Evolutionary conservation across 345 rosid genomes (phyloP).

Genomic region (Moricandia moricandioides): DNA sequence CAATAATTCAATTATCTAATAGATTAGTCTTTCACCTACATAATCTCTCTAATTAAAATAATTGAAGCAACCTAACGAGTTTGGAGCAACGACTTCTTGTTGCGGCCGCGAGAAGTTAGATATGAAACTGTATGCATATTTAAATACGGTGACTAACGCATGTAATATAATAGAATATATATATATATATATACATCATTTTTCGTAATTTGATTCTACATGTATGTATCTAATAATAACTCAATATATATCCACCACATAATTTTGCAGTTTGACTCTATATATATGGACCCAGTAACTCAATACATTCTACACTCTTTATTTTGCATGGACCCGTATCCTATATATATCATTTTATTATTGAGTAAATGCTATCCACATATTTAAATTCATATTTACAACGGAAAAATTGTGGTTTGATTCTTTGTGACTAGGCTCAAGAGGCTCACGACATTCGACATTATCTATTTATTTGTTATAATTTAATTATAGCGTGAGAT

Average conservation of each 20-base stretch:
- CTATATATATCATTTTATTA: background rate
- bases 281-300: background rate
- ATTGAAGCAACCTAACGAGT: constrained; percentile 34
- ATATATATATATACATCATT: background rate
- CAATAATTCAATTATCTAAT: background rate
- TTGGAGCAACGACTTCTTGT: constrained; percentile 36
- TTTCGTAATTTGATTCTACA: background rate
- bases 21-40: background rate
- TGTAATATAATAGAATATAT: background rate
- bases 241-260: background rate
- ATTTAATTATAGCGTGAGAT: background rate
- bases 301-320: background rate
- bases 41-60: background rate
- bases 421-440: background rate
- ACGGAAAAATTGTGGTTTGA: background rate
- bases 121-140: background rate
- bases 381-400: background rate
- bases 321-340: background rate
- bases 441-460: background rate
- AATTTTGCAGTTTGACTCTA: background rate
- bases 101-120: constrained; percentile 30
- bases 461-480: background rate
- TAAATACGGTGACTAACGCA: background rate
- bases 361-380: background rate
- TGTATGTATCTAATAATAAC: background rate